These are phyloP conservation scores for Piper betle DNA, from an alignment of 164 flowering plant species.

Conservation along the genomic window DNA sequence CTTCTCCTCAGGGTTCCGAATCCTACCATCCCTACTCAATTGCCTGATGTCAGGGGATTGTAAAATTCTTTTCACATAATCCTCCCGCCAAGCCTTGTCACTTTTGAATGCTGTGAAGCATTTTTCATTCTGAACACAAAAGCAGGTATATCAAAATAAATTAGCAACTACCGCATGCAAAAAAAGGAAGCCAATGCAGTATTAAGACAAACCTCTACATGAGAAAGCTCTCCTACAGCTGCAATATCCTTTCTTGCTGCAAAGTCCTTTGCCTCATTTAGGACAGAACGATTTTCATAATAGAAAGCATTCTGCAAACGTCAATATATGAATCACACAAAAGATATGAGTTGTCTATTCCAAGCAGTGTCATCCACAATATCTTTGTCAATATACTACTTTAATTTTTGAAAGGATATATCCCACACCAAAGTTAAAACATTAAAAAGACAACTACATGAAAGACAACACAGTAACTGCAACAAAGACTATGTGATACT, in stretches of 20 bases:
- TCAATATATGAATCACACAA: neutral
- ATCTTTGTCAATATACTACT: too few relatives aligned
- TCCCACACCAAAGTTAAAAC: too few relatives aligned
- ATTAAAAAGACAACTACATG: too few relatives aligned
- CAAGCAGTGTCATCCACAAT: too few relatives aligned
- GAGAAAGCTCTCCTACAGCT: conserved; percentile 45
- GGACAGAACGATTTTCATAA: conserved; percentile 38
- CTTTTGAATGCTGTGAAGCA: conserved; percentile 61
- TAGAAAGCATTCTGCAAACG: conserved; percentile 52
- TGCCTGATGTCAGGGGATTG: conserved; percentile 59
- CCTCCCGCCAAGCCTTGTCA: conserved; percentile 61
- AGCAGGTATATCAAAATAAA: neutral
- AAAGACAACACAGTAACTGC: too few relatives aligned
- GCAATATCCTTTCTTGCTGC: conserved; percentile 64
- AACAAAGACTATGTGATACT: too few relatives aligned
- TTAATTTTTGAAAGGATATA: too few relatives aligned
- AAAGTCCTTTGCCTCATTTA: conserved; percentile 50
- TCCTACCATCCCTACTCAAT: conserved; percentile 75
- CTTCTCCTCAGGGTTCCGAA: conserved; percentile 78
- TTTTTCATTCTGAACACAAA: conserved; percentile 44
- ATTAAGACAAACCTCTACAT: conserved; percentile 41
- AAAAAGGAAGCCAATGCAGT: neutral
- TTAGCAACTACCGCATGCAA: neutral
- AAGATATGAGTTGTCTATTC: too few relatives aligned
- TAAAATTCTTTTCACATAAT: conserved; percentile 66